Conservation (phyloP, 2,329 filamentous ascomycete species). For the Westerdykella aurantiaca region DNA sequence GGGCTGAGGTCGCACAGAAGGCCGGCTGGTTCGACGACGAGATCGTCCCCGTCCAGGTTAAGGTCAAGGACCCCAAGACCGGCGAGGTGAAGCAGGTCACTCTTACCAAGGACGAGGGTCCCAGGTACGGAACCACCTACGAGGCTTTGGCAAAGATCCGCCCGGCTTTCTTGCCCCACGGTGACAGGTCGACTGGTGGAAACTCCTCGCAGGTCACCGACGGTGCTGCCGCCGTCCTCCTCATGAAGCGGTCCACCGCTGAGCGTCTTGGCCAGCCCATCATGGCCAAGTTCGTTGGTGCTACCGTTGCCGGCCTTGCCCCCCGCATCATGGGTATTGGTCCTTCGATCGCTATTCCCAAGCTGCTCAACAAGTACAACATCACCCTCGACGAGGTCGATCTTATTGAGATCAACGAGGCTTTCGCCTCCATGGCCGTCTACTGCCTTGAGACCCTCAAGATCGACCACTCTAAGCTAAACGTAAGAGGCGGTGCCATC, state of each 20-base stretch:
- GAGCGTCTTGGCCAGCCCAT: constrained; percentile 84
- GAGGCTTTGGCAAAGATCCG: constrained; percentile 80
- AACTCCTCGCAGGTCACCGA: constrained; percentile 96
- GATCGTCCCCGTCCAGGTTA: constrained; percentile 80
- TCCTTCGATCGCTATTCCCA: constrained; percentile 64
- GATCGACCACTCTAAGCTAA: constrained; percentile 71
- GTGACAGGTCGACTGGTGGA: constrained; percentile 78
- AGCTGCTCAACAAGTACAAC: constrained; percentile 76
- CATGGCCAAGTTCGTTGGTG: constrained; percentile 87
- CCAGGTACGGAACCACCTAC: constrained; percentile 80
- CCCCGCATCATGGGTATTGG: constrained; percentile 97
- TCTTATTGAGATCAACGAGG: constrained; percentile 92
- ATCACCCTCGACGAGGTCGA: constrained; percentile 78
- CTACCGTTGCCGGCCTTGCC: constrained; percentile 82
- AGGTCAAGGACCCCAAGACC: constrained; percentile 75
- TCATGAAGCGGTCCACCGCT: constrained; percentile 93
- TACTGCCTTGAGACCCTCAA: constrained; percentile 70
- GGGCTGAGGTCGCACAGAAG: constrained; percentile 87
- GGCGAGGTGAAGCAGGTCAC: constrained; percentile 73
- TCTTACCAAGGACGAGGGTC: constrained; percentile 81
- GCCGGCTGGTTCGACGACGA: constrained; percentile 88
- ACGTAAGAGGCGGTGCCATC: constrained; percentile 74
- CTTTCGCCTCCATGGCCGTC: constrained; percentile 95
- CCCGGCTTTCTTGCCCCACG: constrained; percentile 84
- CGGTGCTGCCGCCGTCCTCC: constrained; percentile 78